Evolutionary conservation across 495 filamentous ascomycete genomes (phyloP).

Genomic region (Penicillium atrosanguineum): DNA sequence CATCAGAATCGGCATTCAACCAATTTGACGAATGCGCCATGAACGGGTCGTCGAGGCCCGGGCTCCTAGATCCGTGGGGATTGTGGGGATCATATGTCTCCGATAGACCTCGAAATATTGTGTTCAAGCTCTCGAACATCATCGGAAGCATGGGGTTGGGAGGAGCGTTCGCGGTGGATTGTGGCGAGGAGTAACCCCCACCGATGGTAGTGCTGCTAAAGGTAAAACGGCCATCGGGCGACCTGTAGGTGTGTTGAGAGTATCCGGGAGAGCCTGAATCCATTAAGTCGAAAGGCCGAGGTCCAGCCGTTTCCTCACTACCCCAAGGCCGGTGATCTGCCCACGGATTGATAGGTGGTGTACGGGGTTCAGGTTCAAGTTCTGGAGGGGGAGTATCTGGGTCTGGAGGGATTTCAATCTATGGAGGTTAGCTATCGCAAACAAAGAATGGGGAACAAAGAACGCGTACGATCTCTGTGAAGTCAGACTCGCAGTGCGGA

Average conservation of each 20-base stretch:
- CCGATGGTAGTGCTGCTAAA: conserved; percentile 38
- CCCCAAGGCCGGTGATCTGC: conserved; percentile 40
- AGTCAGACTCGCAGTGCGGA: conserved; percentile 73
- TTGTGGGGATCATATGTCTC: conserved; percentile 22
- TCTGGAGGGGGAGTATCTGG: conserved; percentile 15
- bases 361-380: conserved; percentile 15
- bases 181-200: conserved; percentile 22
- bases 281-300: conserved; percentile 15
- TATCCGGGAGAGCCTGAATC: conserved; percentile 43
- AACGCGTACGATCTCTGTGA: conserved; percentile 69
- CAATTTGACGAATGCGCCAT: conserved; percentile 13
- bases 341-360: conserved; percentile 24
- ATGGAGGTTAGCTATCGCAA: conserved; percentile 20
- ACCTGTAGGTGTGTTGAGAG: conserved; percentile 44
- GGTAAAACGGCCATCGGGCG: conserved; percentile 42
- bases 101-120: conserved; percentile 30
- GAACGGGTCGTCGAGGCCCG: conserved; percentile 7
- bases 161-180: conserved; percentile 5
- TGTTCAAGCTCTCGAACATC: conserved; percentile 32
- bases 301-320: conserved; percentile 39
- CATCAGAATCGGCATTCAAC: conserved; percentile 4
- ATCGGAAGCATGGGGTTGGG: conserved; percentile 26
- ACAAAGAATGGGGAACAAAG: conserved; percentile 28
- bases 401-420: conserved; percentile 42
- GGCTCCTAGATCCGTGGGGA: conserved; percentile 1